These are phyloP conservation scores for Gloeopeniophorella convolvens DNA, from an alignment of 768 basidiomycete species.

Conservation along the genomic window DNA sequence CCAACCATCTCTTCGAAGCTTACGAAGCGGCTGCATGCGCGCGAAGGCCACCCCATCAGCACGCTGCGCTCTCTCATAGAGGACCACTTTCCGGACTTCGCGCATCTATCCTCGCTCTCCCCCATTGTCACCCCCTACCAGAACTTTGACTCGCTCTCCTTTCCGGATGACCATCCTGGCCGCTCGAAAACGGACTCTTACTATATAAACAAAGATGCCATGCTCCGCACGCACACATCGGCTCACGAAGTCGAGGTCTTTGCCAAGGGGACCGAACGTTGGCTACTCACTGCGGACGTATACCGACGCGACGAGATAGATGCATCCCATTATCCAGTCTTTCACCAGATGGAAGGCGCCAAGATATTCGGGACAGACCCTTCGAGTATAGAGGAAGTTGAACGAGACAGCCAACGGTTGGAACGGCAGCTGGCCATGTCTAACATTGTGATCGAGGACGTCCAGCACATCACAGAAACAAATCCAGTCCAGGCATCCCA, in stretches of 20 bases:
- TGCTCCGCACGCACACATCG: slow-evolving; percentile 98
- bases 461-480: slow-evolving; percentile 59
- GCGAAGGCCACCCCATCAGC: slow-evolving; percentile 76
- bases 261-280: slow-evolving; percentile 62
- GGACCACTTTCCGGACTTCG: slow-evolving; percentile 70
- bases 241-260: slow-evolving; percentile 97
- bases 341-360: slow-evolving; percentile 98
- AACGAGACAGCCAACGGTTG: slow-evolving; percentile 65
- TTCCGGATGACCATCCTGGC: slow-evolving; percentile 90
- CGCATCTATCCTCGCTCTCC: slow-evolving; percentile 69
- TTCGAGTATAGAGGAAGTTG: slow-evolving; percentile 52
- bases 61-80: slow-evolving; percentile 83
- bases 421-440: slow-evolving; percentile 53
- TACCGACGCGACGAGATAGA: slow-evolving; percentile 99
- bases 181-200: slow-evolving; percentile 88
- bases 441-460: slow-evolving; percentile 83
- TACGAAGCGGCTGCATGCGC: slow-evolving; percentile 64
- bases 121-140: slow-evolving; percentile 86
- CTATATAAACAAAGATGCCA: slow-evolving; percentile 83
- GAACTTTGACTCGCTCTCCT: slow-evolving; percentile 97
- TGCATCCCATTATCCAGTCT: slow-evolving; percentile 92
- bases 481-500: slow-evolving; percentile 83
- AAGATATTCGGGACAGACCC: slow-evolving; percentile 63
- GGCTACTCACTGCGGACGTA: slow-evolving; percentile 94
- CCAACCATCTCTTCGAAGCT: slow-evolving; percentile 81